A percentile compares a stretch with the other conserved stretches of the same genome.
Evolutionary conservation across 176 grass and related monocot species (phyloP).

Genomic region (Rhipidocladum racemiflorum): DNA sequence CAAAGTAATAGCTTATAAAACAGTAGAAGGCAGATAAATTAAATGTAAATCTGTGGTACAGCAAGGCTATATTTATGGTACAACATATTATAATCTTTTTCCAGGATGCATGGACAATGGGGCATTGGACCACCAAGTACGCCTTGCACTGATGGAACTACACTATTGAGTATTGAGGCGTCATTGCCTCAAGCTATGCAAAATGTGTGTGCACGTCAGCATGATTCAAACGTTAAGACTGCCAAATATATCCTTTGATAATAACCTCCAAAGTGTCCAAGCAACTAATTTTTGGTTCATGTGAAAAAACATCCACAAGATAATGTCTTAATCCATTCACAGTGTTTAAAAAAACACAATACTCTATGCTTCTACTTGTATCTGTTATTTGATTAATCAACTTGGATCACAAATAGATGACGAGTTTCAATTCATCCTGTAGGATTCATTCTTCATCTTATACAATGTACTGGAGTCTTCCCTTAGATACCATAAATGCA

Average conservation of each 20-base stretch:
- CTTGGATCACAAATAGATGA: background rate
- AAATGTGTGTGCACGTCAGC: background rate
- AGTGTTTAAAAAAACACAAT: background rate
- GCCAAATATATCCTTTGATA: background rate
- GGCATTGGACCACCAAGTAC: conserved; percentile 14
- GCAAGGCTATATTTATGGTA: background rate
- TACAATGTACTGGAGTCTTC: background rate
- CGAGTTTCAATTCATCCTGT: background rate
- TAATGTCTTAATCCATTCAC: background rate
- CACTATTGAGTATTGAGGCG: conserved; percentile 9
- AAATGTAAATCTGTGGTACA: conserved; percentile 12
- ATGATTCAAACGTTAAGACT: background rate
- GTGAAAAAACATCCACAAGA: background rate
- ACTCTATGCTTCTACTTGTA: background rate
- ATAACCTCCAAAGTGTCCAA: background rate
- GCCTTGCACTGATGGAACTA: conserved; percentile 8
- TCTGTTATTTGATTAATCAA: background rate
- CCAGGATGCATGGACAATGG: background rate
- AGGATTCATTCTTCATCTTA: background rate
- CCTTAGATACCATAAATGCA: background rate
- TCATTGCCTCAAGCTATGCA: background rate
- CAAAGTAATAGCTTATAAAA: background rate
- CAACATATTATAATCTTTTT: background rate
- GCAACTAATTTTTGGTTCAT: background rate
- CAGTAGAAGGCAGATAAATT: background rate